Conservation (phyloP, 2,329 filamentous ascomycete species). For the Claviceps maximensis region DNA sequence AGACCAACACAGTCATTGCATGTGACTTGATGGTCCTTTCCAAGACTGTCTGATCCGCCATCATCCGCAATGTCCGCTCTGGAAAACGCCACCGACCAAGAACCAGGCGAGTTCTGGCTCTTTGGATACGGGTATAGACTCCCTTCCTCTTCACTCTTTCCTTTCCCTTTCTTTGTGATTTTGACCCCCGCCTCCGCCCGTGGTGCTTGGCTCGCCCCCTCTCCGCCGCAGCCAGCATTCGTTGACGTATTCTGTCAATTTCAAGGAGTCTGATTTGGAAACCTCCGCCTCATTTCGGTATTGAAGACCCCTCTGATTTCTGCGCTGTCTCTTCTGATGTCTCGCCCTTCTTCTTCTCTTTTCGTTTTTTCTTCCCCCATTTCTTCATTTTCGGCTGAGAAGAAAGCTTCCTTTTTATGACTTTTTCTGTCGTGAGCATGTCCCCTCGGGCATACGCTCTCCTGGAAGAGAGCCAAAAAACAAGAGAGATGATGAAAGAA, state of each 20-base stretch:
- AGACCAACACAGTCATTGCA: too few relatives aligned
- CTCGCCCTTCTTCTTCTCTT: neutral
- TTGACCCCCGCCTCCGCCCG: too few relatives aligned
- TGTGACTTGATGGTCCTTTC: too few relatives aligned
- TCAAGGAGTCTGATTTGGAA: slow-evolving; percentile 88
- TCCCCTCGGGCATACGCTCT: neutral
- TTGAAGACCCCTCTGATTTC: neutral
- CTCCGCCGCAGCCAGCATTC: neutral
- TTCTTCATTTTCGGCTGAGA: neutral
- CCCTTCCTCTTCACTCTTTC: neutral
- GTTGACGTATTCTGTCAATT: neutral
- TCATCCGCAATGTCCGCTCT: neutral
- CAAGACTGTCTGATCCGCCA: neutral
- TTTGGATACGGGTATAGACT: slow-evolving; percentile 83
- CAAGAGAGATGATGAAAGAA: too few relatives aligned
- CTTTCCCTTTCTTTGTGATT: neutral
- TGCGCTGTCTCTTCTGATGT: neutral
- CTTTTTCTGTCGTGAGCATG: neutral
- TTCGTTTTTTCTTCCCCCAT: too few relatives aligned
- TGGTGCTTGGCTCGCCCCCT: neutral
- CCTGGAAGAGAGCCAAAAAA: too few relatives aligned
- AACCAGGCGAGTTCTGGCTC: slow-evolving; percentile 67
- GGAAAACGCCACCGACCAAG: slow-evolving; percentile 8
- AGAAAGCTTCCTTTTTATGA: neutral
- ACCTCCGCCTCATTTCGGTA: slow-evolving; percentile 90